Evolutionary conservation across 805 yeast species (phyloP).

Genomic region (Saccharomycopsis guyanensis): DNA sequence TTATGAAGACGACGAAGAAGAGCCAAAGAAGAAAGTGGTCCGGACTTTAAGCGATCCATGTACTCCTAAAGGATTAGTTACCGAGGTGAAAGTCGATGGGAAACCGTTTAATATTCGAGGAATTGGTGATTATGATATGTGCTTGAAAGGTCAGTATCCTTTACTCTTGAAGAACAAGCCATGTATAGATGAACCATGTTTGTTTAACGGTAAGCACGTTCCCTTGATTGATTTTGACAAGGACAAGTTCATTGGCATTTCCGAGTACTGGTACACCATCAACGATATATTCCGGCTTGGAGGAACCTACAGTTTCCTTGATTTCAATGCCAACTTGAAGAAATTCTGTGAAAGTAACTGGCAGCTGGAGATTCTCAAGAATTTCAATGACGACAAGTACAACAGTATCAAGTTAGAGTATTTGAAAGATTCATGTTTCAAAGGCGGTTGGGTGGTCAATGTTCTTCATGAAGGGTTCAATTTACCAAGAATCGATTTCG

Average conservation of each 20-base stretch:
- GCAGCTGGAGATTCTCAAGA: conserved; percentile 41
- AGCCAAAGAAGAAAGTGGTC: conserved; percentile 21
- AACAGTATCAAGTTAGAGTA: conserved; percentile 48
- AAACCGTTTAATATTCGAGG: conserved; percentile 51
- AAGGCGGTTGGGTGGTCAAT: conserved; percentile 89
- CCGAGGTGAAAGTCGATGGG: conserved; percentile 36
- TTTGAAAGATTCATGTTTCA: conserved; percentile 77
- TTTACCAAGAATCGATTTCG: conserved; percentile 64
- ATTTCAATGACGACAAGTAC: conserved; percentile 48
- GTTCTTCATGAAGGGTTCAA: conserved; percentile 89
- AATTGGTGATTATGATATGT: conserved; percentile 68
- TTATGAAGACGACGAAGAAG: conserved; percentile 6
- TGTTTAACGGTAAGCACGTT: conserved; percentile 92
- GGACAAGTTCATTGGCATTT: conserved; percentile 85
- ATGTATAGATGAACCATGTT: conserved; percentile 81
- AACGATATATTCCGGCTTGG: conserved; percentile 84
- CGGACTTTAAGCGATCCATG: conserved; percentile 63
- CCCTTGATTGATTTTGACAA: conserved; percentile 74
- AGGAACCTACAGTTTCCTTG: conserved; percentile 75
- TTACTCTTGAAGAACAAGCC: conserved; percentile 70
- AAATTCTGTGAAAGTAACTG: conserved; percentile 75
- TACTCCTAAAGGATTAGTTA: conserved; percentile 54
- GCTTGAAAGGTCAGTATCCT: conserved; percentile 68
- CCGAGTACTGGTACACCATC: conserved; percentile 97
- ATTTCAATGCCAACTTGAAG: conserved; percentile 58